These are phyloP conservation scores for Cryphonectria japonica DNA, from an alignment of 2,329 filamentous ascomycete species.

Conservation along the genomic window DNA sequence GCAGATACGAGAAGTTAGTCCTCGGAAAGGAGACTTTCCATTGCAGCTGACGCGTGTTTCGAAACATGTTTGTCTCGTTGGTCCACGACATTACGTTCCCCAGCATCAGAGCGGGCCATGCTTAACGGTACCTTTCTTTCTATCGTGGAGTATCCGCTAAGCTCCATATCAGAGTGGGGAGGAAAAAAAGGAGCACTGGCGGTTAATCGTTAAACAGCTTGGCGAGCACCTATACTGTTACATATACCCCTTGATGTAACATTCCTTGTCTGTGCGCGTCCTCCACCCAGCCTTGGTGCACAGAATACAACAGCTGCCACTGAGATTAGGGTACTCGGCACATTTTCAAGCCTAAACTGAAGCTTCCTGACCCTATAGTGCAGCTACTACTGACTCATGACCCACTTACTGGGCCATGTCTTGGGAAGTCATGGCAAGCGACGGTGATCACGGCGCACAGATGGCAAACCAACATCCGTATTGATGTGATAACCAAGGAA, in stretches of 20 bases:
- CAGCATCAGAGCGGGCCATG: background rate
- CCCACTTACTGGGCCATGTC: background rate
- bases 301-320: background rate
- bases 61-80: constrained; percentile 8
- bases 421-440: background rate
- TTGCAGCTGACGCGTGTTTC: background rate
- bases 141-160: background rate
- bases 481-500: background rate
- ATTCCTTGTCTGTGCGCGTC: background rate
- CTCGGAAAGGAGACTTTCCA: background rate
- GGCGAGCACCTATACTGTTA: background rate
- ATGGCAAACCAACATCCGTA: background rate
- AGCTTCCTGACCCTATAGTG: constrained; percentile 12
- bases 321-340: constrained; percentile 2
- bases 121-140: background rate
- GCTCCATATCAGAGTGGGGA: background rate
- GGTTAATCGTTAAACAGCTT: background rate
- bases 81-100: background rate
- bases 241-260: constrained; percentile 1
- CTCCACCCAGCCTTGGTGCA: background rate
- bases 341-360: constrained; percentile 20
- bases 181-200: background rate
- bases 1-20: constrained; percentile 2
- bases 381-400: background rate
- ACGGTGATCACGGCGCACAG: constrained; percentile 4